Percentiles rank a stretch among this genome's conserved stretches.
phyloP scores from a whole-genome alignment of 2,329 filamentous ascomycete genomes.

The Monosporascus ibericus region DNA sequence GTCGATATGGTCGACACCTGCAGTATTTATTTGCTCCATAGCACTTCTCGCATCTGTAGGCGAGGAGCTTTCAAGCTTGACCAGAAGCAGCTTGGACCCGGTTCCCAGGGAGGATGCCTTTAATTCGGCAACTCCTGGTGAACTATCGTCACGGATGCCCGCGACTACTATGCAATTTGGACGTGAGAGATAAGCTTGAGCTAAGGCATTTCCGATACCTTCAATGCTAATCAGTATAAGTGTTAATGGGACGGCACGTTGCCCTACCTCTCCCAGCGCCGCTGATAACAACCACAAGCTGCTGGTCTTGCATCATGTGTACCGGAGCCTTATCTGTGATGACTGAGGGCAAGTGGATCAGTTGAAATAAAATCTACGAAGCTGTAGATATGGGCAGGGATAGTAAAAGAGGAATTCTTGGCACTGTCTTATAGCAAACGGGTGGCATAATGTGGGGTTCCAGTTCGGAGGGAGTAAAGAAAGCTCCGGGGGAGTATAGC shows the following conservation, averaged over 20 bases:
- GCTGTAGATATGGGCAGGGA: no score
- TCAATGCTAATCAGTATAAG: neutral
- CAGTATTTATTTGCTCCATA: slow-evolving; percentile 15
- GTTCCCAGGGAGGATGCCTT: slow-evolving; percentile 12
- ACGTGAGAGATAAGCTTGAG: slow-evolving; percentile 24
- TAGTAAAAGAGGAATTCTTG: no score
- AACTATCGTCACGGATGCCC: slow-evolving; percentile 24
- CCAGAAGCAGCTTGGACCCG: slow-evolving; percentile 21
- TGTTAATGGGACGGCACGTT: neutral
- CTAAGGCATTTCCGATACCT: slow-evolving; percentile 28
- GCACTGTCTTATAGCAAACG: no score
- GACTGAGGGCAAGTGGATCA: neutral
- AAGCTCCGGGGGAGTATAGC: no score
- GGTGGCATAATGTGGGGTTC: no score
- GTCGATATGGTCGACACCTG: slow-evolving; percentile 25
- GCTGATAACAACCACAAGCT: slow-evolving; percentile 3
- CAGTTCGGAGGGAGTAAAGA: no score
- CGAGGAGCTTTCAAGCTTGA: slow-evolving; percentile 22
- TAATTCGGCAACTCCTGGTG: slow-evolving; percentile 18
- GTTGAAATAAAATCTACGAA: no score
- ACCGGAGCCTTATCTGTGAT: neutral
- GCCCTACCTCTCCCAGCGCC: slow-evolving; percentile 5
- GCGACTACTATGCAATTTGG: slow-evolving; percentile 32
- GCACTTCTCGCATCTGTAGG: slow-evolving; percentile 19
- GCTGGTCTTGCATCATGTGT: neutral